Evolutionary conservation across 2,329 filamentous ascomycete genomes (phyloP), one percentile per base, ranked within the genome.

Genomic region (Alternaria burnsii): DNA sequence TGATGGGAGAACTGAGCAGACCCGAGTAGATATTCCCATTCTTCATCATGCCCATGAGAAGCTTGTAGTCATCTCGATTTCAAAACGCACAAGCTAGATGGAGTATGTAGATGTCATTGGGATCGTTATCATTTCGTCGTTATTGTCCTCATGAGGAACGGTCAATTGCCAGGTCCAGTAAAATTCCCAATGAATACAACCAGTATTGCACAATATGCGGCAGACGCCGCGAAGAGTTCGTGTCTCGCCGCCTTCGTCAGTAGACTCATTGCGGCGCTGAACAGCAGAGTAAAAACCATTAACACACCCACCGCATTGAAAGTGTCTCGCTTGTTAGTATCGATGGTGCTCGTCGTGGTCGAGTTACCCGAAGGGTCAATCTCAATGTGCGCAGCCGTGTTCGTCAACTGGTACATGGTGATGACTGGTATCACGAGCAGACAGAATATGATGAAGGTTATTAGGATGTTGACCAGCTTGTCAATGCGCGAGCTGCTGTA

Each of bases 361-460:
- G 36, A 24, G 11, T 63, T 55, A 14, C 52, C 46, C 2, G 53
- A 38, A 8, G 62, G 9, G 3, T 44, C 36, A 0, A 53, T 20
- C 7, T 46, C 59, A 1, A 34, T 9, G n/a, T 58, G 43, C 1
- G 58, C 36, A 3, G 52, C 62, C 2, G 64, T 62, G 43, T 68
- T 70, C 2, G 79, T 78, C 0, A 82, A 59, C 28, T 75, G 63
- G 60, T 80, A 82, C 73, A 82, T 75, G 5, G 73, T 73, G 6
- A 81, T 67, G 7, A 82, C 78, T 0, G 80, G 80, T 9, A 81
- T 65, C 1, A 81, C 72, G 1, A 82, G 71, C 3, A 82, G 71
- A 12, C 78, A 70, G 67, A 81, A 81, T 47, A 82, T 81, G 18
- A 81, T 69, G n/a, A 76, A 59, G 0, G 79, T 81, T 62, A 82